Evolutionary conservation across 2,329 filamentous ascomycete genomes (phyloP), one percentile per base, ranked within the genome.

Genomic region (Cryphonectria radicalis): DNA sequence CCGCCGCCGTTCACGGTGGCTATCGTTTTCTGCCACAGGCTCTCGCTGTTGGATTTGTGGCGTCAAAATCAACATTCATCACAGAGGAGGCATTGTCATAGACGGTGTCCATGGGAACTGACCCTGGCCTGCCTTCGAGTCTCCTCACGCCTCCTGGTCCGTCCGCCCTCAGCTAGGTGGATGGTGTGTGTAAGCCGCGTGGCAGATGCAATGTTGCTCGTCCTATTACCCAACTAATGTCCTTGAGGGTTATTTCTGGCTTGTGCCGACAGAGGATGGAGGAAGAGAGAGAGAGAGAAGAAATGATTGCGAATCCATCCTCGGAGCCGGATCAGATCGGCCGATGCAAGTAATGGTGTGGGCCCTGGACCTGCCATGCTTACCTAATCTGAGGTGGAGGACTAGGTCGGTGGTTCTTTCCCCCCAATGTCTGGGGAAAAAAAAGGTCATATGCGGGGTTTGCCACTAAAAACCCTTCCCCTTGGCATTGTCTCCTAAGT

Each of bases 391-490:
- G 22, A 35, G 6, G 6, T 14, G 57, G 28, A 17, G 57, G 17
- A 60, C 13, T 0, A 8, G 46, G 46, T 11, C 46, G 5, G 46
- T 50, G 19, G 19, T 22, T 50, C 46, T 50, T 50, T 50, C 46
- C 46, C 42, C 0, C 22, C 46, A 40, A 50, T 50, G 25, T 59
- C 55, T 59, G 55, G 55, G 55, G 55, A n/a, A n/a, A 32, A 32
- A 11, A 59, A 62, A 35, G 57, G 19, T 17, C 35, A 62, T n/a
- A 17, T 40, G 59, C 59, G 59, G 59, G 59, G 59, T 62, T 62
- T 11, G 35, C 59, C 57, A 22, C 32, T 59, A 19, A 40, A 40
- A 40, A 19, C 17, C 40, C 43, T 46, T 19, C 4, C 43, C 43
- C 43, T 46, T 46, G 17, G 17, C 43, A 46, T 17, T n/a, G n/a